phyloP scores from a whole-genome alignment of 2,329 filamentous ascomycete genomes.

The Aspergillus vadensis region DNA sequence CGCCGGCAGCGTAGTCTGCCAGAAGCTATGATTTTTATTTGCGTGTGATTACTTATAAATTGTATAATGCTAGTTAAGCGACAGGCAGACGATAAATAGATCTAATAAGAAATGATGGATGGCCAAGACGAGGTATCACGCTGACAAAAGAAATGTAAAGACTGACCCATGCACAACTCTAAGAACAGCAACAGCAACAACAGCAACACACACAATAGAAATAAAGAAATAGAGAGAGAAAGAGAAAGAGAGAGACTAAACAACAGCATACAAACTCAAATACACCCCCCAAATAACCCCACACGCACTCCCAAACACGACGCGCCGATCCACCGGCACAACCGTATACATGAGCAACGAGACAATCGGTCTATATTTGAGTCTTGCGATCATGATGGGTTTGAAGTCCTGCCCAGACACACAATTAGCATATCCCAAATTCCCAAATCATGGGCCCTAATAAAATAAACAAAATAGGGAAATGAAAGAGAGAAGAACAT shows the following conservation, averaged over 20 bases:
- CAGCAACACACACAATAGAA: too few relatives aligned
- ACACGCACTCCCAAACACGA: constrained; percentile 70
- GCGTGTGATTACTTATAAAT: too few relatives aligned
- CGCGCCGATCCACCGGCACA: constrained; percentile 69
- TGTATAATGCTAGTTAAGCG: too few relatives aligned
- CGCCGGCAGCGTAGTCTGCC: background rate
- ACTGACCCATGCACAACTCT: background rate
- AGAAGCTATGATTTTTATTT: background rate
- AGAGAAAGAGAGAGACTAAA: constrained; percentile 18
- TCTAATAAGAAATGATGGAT: too few relatives aligned
- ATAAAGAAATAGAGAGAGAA: too few relatives aligned
- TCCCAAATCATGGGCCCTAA: too few relatives aligned
- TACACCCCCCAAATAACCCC: constrained; percentile 76
- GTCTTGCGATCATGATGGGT: constrained; percentile 67
- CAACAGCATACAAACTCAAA: constrained; percentile 63
- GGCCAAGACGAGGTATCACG: background rate
- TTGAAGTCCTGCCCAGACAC: constrained; percentile 55
- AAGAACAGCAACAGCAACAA: background rate
- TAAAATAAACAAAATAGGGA: constrained; percentile 3
- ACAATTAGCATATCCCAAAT: too few relatives aligned
- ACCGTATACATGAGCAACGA: constrained; percentile 71
- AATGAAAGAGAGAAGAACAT: constrained; percentile 14
- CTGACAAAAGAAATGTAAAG: background rate
- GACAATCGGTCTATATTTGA: constrained; percentile 72
- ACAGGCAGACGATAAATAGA: too few relatives aligned